Conservation (phyloP, 257 asterid species). For the Nicotiana undulata region DNA sequence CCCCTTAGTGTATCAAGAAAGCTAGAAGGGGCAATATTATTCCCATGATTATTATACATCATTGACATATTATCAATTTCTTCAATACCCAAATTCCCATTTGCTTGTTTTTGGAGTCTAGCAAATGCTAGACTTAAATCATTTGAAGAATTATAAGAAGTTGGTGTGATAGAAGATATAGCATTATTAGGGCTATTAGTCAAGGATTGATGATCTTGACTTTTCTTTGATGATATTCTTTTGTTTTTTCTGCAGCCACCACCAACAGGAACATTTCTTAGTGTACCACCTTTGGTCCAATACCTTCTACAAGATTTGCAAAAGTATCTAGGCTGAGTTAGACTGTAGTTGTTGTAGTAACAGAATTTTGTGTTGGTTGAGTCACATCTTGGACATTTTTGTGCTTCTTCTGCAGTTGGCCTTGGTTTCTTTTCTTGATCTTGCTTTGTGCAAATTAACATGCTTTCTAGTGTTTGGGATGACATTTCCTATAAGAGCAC, state of each 20-base stretch:
- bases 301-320: conserved; percentile 93
- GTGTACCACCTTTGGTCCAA: conserved; percentile 96
- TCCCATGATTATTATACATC: conserved; percentile 26
- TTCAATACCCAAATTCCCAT: conserved; percentile 23
- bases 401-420: conserved; percentile 54
- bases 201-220: conserved; percentile 35
- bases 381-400: conserved; percentile 88
- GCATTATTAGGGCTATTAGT: conserved; percentile 27
- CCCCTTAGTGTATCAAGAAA: conserved; percentile 29
- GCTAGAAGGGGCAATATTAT: background rate
- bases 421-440: conserved; percentile 68
- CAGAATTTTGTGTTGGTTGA: conserved; percentile 91
- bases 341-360: conserved; percentile 94
- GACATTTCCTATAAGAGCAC: conserved; percentile 48
- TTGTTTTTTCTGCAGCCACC: conserved; percentile 88
- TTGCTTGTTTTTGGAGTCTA: conserved; percentile 53
- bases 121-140: conserved; percentile 64
- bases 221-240: conserved; percentile 35
- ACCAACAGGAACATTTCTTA: conserved; percentile 87
- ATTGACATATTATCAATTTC: conserved; percentile 16
- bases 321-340: conserved; percentile 88
- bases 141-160: conserved; percentile 33
- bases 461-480: conserved; percentile 74
- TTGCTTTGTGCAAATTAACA: conserved; percentile 53
- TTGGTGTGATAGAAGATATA: background rate